Base-by-base conservation (phyloP, 495 filamentous ascomycete genomes). In the Trichoderma gamsii region DNA sequence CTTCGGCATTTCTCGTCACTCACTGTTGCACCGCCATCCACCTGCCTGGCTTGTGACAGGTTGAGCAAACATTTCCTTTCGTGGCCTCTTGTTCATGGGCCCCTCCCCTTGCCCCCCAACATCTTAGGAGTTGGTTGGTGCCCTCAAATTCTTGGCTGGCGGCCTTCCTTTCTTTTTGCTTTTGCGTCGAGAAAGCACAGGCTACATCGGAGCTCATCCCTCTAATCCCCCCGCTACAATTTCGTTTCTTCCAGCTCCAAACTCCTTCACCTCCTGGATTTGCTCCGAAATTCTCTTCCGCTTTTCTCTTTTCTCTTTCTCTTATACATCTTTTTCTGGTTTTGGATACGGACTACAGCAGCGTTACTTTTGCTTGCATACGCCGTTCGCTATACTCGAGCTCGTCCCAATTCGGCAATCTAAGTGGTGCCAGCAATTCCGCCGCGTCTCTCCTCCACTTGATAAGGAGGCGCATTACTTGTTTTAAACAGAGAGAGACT, bases 41-140 rank as follows among this genome's bases (percentile, higher is more conserved):
- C 56, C 56, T 61, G 56, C 56, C 56, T 61, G 56, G 25, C 27
- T 61, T 61, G 56, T 61, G 56, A 29, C 56, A 61, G 56, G 56
- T 61, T 61, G 56, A 61, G 56, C 56, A 61, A 61, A 61, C 56
- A 61, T 61, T 61, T 61, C 56, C 25, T 61, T 61, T 61, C 56
- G 27, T 61, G 27, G 56, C 56, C 56, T 61, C 56, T 32, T 61
- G 25, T 61, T 61, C 9, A 61, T 15, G 23, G 56, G 49, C 49
- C 49, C 56, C 56, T n/a, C 27, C 23, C 56, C 6, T 25, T 61
- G 23, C n/a, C 56, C 56, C 56, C 27, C 56, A 32, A 21, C 27
- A 7, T 29, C 56, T 32, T 32, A 7, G 56, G 23, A 29, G 56
- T 32, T 32, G 23, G 9, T 27, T 61, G 23, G 49, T 25, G 56